These are phyloP conservation scores for Aegle marmelos DNA, from an alignment of 345 rosid species.

Conservation along the genomic window DNA sequence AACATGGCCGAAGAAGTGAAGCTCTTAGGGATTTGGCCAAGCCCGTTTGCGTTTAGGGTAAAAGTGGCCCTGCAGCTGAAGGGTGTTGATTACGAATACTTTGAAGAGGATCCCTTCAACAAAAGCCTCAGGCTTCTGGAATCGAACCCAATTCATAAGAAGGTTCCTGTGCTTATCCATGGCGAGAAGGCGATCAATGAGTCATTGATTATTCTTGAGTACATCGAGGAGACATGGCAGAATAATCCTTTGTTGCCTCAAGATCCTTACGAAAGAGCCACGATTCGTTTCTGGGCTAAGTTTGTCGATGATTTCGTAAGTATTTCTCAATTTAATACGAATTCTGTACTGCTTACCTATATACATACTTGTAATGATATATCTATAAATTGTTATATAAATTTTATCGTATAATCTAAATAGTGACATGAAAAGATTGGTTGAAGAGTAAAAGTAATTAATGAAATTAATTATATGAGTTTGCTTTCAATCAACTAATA, in stretches of 20 bases:
- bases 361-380: too few relatives aligned
- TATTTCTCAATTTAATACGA: neutral
- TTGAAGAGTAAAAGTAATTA: too few relatives aligned
- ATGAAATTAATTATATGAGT: too few relatives aligned
- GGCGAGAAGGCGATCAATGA: conserved; percentile 13
- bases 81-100: conserved; percentile 13
- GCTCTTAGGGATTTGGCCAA: conserved; percentile 10
- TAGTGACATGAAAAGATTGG: too few relatives aligned
- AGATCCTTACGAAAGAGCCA: conserved; percentile 37
- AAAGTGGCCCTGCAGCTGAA: conserved; percentile 28
- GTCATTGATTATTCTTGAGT: conserved; percentile 29
- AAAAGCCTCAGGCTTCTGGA: conserved; percentile 16
- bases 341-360: neutral
- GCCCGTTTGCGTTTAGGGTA: conserved; percentile 4
- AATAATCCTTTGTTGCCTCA: conserved; percentile 31
- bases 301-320: conserved; percentile 31
- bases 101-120: conserved; percentile 10
- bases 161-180: conserved; percentile 29
- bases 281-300: conserved; percentile 39
- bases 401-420: too few relatives aligned
- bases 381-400: too few relatives aligned
- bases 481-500: too few relatives aligned
- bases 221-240: conserved; percentile 40
- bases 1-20: conserved; percentile 6
- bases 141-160: conserved; percentile 19